Base-by-base conservation (phyloP, 2,329 filamentous ascomycete genomes). In the Piedraia hortae region DNA sequence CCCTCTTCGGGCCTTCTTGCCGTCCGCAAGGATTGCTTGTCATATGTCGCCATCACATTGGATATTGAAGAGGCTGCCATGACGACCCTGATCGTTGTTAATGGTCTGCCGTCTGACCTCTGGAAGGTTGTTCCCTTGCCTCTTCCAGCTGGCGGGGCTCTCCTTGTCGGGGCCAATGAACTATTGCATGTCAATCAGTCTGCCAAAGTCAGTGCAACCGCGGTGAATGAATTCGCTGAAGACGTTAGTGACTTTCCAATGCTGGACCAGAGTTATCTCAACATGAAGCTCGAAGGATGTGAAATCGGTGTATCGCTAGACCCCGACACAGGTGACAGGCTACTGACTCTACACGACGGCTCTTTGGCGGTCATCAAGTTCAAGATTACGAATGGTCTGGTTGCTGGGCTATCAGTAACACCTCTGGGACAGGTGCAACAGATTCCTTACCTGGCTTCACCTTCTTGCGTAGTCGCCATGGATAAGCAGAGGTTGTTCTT, bases 121-220 rank as follows among this genome's bases (percentile, higher is more conserved):
- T 75, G 69, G 42, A 63, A 64, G 33, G 68, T 93, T 19, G 54
- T 91, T 20, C 66, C 85, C 5, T 50, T 97, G 3, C 75, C 80
- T 4, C 57, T 71, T 4, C 82, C 82, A 1, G 68, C 93, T 18
- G 85, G 85, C 12, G 85, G 85, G 19, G 74, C 78, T 16, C 51
- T 97, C 9, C 56, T 97, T 9, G 51, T 93, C 10, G 88, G 85
- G 13, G 58, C 61, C 21, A 93, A 97, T 40, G 78, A 91, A 40
- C 47, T 97, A 29, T 73, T 97, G 28, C 85, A 97, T 43, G 66
- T 97, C 31, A 82, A 93, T 39, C 85, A 97, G 52, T 77, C 77
- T 6, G 85, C 85, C 14, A 91, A 89, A 44, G 62, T 78, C 7
- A 90, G 77, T 37, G 82, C 78, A 2, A 71, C 93, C 26, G 82